phyloP scores from a whole-genome alignment of 106 monocot species.

The Agapanthus africanus region DNA sequence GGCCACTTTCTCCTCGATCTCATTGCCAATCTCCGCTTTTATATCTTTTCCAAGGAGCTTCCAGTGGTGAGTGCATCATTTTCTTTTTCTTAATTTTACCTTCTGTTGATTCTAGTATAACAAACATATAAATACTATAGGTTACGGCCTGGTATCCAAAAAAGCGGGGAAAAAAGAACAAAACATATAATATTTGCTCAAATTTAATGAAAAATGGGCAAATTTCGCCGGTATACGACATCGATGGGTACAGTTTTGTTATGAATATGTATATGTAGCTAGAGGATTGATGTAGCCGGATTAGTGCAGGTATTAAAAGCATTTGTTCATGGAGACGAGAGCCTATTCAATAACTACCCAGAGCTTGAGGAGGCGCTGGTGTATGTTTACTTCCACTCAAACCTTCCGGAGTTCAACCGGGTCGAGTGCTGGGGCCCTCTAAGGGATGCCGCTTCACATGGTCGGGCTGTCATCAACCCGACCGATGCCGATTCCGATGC shows the following conservation, averaged over 20 bases:
- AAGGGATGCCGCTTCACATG: slow-evolving; percentile 24
- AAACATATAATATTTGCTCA: too few relatives aligned
- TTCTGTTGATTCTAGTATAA: too few relatives aligned
- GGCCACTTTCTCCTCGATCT: slow-evolving; percentile 84
- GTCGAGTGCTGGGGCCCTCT: slow-evolving; percentile 87
- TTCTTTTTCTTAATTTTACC: too few relatives aligned
- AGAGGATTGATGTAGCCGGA: too few relatives aligned
- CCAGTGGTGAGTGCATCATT: slow-evolving; percentile 58
- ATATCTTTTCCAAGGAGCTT: slow-evolving; percentile 83
- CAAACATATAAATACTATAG: too few relatives aligned
- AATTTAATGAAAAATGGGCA: too few relatives aligned
- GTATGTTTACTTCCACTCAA: slow-evolving; percentile 94
- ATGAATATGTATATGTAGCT: too few relatives aligned
- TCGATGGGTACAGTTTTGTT: too few relatives aligned
- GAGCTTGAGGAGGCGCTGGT: slow-evolving; percentile 81
- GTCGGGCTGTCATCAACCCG: background rate
- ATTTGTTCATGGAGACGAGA: slow-evolving; percentile 72
- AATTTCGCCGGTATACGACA: too few relatives aligned
- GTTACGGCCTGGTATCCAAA: too few relatives aligned
- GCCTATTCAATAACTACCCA: slow-evolving; percentile 52
- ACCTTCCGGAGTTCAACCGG: slow-evolving; percentile 61
- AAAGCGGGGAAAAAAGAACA: too few relatives aligned
- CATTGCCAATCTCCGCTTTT: slow-evolving; percentile 68
- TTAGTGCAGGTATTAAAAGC: slow-evolving; percentile 87
- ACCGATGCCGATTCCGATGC: too few relatives aligned